Conservation (phyloP, 2,329 filamentous ascomycete species). For the Ceratocystis destructans region DNA sequence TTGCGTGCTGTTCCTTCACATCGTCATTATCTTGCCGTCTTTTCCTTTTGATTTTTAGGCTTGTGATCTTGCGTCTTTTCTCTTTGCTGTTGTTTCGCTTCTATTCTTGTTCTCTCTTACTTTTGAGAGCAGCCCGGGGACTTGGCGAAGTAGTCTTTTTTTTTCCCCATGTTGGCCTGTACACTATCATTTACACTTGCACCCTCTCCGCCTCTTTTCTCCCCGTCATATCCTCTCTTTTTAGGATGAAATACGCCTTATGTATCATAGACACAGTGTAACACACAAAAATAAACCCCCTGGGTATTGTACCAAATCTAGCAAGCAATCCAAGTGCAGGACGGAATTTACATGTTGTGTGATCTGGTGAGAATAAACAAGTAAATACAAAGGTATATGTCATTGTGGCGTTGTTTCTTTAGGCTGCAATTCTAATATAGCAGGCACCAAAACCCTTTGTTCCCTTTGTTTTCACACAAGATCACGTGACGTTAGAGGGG, state of each 20-base stretch:
- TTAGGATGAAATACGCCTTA: conserved; percentile 13
- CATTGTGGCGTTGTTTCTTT: neutral
- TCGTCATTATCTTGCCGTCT: conserved; percentile 7
- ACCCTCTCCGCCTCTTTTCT: neutral
- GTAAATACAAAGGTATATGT: too few relatives aligned
- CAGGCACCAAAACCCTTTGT: neutral
- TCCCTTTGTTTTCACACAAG: neutral
- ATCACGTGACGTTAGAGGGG: conserved; percentile 5
- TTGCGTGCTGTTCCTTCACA: conserved; percentile 1
- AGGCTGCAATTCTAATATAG: neutral
- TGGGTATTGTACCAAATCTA: conserved; percentile 8
- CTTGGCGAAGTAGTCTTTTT: neutral
- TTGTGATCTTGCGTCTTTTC: conserved; percentile 5
- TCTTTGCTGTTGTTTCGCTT: conserved; percentile 9
- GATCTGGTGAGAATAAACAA: neutral
- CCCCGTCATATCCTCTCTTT: neutral
- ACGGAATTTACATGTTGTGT: neutral
- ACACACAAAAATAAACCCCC: conserved; percentile 16
- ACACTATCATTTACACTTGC: conserved; percentile 9
- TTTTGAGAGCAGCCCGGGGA: conserved; percentile 11
- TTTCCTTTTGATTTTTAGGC: neutral
- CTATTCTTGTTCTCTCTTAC: neutral
- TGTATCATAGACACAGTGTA: conserved; percentile 19
- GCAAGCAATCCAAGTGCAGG: neutral
- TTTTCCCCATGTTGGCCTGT: conserved; percentile 1